These are phyloP conservation scores for Geotrichum restrictum DNA, from an alignment of 1,139 yeast species.

Conservation along the genomic window DNA sequence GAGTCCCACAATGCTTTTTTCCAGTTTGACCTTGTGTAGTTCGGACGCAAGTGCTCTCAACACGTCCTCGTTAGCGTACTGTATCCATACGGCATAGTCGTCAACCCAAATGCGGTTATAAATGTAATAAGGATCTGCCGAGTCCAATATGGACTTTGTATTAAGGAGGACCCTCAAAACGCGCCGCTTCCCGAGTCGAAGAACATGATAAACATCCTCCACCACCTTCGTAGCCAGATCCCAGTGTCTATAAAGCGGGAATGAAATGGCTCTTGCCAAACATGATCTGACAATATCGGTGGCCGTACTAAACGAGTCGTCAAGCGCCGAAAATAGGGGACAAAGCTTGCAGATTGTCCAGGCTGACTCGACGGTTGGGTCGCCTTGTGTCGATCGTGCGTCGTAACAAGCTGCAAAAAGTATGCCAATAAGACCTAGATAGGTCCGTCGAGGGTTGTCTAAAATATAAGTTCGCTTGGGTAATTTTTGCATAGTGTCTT, in stretches of 20 bases:
- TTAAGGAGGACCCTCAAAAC: constrained; percentile 58
- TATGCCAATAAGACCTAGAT: constrained; percentile 59
- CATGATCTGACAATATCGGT: constrained; percentile 56
- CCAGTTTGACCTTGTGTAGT: constrained; percentile 36
- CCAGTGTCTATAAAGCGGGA: constrained; percentile 75
- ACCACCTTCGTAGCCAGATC: constrained; percentile 58
- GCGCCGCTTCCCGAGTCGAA: constrained; percentile 66
- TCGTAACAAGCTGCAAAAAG: constrained; percentile 76
- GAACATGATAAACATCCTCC: constrained; percentile 65
- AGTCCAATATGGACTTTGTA: constrained; percentile 70
- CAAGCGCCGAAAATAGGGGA: constrained; percentile 74
- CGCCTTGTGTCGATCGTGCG: constrained; percentile 68
- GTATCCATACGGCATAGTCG: constrained; percentile 77
- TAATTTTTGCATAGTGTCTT: constrained; percentile 60
- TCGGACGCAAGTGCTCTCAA: constrained; percentile 67
- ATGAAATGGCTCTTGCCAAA: constrained; percentile 67
- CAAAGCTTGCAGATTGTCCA: constrained; percentile 88
- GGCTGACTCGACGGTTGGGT: constrained; percentile 78
- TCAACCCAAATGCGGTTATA: constrained; percentile 77
- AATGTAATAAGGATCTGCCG: constrained; percentile 69
- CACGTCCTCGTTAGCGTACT: constrained; percentile 48
- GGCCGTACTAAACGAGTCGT: constrained; percentile 50
- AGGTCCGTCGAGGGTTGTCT: constrained; percentile 46
- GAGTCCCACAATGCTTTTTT: constrained; percentile 30
- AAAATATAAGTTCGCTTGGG: constrained; percentile 59